These are phyloP conservation scores for Trametes meyenii DNA, from an alignment of 768 basidiomycete genomes.

Conservation along the genomic window DNA sequence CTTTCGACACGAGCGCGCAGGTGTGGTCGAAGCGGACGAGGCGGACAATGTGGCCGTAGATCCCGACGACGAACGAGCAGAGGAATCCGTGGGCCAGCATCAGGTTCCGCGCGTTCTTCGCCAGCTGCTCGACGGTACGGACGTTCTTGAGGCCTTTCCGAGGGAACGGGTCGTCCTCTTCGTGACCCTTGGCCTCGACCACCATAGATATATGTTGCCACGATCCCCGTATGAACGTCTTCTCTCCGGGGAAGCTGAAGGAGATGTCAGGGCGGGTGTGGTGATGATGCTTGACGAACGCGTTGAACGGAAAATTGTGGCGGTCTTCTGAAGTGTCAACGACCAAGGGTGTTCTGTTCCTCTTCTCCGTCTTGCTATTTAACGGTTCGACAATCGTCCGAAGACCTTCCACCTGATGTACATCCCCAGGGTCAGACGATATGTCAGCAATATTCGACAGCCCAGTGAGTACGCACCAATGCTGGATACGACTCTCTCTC, in stretches of 20 bases:
- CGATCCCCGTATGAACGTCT: background rate
- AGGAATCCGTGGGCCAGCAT: slow-evolving; percentile 14
- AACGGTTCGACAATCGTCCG: background rate
- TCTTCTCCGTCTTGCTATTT: background rate
- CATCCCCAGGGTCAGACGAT: background rate
- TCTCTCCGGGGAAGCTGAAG: slow-evolving; percentile 3
- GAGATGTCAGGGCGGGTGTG: slow-evolving; percentile 6
- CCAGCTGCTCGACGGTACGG: slow-evolving; percentile 8
- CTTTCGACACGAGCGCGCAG: slow-evolving; percentile 3
- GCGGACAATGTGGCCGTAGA: slow-evolving; percentile 14
- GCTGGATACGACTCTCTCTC: background rate
- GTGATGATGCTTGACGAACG: slow-evolving; percentile 7
- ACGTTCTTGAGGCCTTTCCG: background rate
- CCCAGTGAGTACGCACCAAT: background rate
- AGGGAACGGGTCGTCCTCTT: background rate
- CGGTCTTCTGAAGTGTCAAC: background rate
- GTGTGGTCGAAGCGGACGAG: slow-evolving; percentile 24
- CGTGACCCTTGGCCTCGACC: slow-evolving; percentile 9
- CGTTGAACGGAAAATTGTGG: background rate
- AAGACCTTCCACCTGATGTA: slow-evolving; percentile 1
- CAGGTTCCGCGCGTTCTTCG: slow-evolving; percentile 17
- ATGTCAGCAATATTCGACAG: background rate
- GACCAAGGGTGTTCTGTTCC: background rate
- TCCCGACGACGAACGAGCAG: slow-evolving; percentile 15
- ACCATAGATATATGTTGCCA: slow-evolving; percentile 16